Evolutionary conservation across 345 rosid species (phyloP), one percentile per base, ranked within the genome.

Genomic region (Gossypium bickii): DNA sequence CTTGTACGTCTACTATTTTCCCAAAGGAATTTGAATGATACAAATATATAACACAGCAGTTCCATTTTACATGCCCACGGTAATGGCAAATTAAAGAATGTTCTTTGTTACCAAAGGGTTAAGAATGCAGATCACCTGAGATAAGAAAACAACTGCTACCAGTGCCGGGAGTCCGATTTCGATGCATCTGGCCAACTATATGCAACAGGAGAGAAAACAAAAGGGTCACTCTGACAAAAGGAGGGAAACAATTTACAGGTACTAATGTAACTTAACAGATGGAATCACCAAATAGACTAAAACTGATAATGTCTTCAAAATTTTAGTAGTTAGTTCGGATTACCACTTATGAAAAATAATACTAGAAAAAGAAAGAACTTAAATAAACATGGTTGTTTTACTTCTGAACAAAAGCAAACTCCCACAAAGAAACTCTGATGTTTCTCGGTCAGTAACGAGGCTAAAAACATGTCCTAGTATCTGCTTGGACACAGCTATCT

Each of bases 141-240:
- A 88, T 63, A 89, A 45, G 47, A 94, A 34, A 78, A 91, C 86
- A 73, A 92, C 75, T 20, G 87, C 29, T 70, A 94, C 43, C 78
- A 94, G 82, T 29, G 93, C 91, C 8, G 95, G 98, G 48, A 92
- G 95, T 63, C 97, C 98, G 74, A 92, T 41, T 83, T 89, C 98
- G 48, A 91, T 47, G 70, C 98, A 92, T 76, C 70, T 90, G 3
- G 96, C 95, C 73, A 90, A 76, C 97, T 89, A 75, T 74, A 83
- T 80, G 34, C 77, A 67, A 74, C 67, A 77, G 77, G 22, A 16
- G 55, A 24, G 51, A 49, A 61, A 38, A 71, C 34, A 48, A 53
- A 63, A 56, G 60, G 25, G 58, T 48, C 41, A 82, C 27, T 58
- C 51, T 57, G 34, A 58, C n/a, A 57, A 67, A 64, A 9, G 15